These are phyloP conservation scores for Ceraceosorus guamensis DNA, from an alignment of 1,284 basidiomycete genomes.

Conservation along the genomic window DNA sequence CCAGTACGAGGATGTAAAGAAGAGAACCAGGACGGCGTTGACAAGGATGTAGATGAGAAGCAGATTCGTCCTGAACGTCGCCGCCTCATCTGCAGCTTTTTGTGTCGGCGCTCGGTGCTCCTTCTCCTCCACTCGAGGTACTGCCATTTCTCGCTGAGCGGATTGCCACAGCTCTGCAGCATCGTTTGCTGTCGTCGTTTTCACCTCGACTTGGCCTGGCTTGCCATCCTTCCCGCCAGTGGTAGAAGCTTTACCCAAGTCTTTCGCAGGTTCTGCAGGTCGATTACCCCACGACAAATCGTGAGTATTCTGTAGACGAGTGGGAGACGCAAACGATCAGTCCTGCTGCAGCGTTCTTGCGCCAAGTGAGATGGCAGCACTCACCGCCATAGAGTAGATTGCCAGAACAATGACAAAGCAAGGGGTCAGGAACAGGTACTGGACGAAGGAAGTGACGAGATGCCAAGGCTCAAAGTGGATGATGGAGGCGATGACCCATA, in stretches of 20 bases:
- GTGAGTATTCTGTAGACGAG: no score
- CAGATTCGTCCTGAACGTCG: slow-evolving; percentile 58
- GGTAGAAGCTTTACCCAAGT: slow-evolving; percentile 64
- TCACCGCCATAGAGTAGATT: slow-evolving; percentile 81
- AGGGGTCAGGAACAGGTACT: slow-evolving; percentile 51
- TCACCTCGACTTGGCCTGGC: slow-evolving; percentile 69
- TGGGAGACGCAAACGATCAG: no score
- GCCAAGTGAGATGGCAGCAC: no score
- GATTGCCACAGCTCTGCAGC: slow-evolving; percentile 70
- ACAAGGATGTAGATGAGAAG: slow-evolving; percentile 8
- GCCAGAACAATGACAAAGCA: slow-evolving; percentile 64
- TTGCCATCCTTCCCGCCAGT: slow-evolving; percentile 61
- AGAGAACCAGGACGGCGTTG: slow-evolving; percentile 13
- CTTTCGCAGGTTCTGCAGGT: slow-evolving; percentile 70
- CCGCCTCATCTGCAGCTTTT: slow-evolving; percentile 77
- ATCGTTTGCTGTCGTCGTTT: slow-evolving; percentile 70
- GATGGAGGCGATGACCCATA: slow-evolving; percentile 77
- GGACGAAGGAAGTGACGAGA: slow-evolving; percentile 82
- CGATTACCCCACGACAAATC: slow-evolving; percentile 64
- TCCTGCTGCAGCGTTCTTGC: no score
- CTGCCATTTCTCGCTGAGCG: slow-evolving; percentile 59
- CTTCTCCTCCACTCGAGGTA: slow-evolving; percentile 57
- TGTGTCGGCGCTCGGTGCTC: slow-evolving; percentile 77
- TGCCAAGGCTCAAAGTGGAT: slow-evolving; percentile 88
- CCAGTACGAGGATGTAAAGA: slow-evolving; percentile 14